Evolutionary conservation across 169 alveolate species (phyloP).

Genomic region (Eimeria necatrix): DNA sequence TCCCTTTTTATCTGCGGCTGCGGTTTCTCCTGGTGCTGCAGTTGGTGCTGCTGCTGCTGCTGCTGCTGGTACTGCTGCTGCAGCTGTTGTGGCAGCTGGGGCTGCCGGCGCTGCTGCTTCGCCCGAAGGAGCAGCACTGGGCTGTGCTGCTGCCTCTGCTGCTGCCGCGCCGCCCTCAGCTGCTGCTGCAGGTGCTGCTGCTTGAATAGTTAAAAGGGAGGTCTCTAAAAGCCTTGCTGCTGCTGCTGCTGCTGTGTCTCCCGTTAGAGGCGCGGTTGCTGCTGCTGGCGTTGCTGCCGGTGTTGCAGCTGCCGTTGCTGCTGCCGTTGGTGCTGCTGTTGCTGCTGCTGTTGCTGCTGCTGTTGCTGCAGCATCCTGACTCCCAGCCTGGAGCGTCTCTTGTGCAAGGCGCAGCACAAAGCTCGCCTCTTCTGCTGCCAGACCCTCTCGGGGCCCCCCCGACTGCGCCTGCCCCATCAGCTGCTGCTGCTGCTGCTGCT

Average conservation of each 20-base stretch:
- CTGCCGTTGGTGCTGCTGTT: too few relatives aligned
- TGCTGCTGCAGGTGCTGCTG: not conserved
- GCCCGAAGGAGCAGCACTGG: not conserved
- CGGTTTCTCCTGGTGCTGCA: not conserved
- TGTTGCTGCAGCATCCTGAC: too few relatives aligned
- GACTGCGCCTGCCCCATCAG: constrained; percentile 30
- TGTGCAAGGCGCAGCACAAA: not conserved
- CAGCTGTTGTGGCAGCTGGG: not conserved
- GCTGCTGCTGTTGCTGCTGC: too few relatives aligned
- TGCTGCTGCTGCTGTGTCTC: too few relatives aligned
- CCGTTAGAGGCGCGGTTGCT: too few relatives aligned
- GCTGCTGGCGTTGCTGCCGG: too few relatives aligned
- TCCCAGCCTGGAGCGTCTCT: not conserved
- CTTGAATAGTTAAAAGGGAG: too few relatives aligned
- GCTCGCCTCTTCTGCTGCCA: not conserved
- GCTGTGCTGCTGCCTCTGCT: not conserved
- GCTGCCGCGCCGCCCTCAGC: too few relatives aligned
- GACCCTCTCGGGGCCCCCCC: not conserved
- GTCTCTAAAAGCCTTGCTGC: too few relatives aligned
- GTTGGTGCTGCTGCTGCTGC: not conserved
- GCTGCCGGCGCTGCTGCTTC: not conserved
- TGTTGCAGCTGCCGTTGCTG: too few relatives aligned
- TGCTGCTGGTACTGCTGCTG: not conserved
- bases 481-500: constrained; percentile 17
- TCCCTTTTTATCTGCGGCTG: not conserved